Evolutionary conservation across 2,329 filamentous ascomycete species (phyloP).

Genomic region (Thielaviopsis ethacetica): DNA sequence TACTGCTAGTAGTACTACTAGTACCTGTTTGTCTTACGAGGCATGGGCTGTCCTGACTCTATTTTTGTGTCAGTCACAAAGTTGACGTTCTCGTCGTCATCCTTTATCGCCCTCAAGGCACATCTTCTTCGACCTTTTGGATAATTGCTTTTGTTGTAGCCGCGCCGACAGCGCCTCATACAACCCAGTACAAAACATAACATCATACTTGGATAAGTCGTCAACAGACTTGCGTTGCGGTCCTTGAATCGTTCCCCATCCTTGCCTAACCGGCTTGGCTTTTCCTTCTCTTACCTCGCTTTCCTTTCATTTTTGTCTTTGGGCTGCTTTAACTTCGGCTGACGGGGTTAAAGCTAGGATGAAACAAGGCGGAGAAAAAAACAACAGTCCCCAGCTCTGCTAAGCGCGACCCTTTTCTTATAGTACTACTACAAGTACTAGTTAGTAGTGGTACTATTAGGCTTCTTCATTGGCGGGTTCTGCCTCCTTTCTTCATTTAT

Average conservation of each 20-base stretch:
- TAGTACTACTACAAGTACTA: no score
- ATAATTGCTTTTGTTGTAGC: neutral
- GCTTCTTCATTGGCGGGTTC: no score
- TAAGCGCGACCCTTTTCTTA: neutral
- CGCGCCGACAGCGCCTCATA: conserved; percentile 8
- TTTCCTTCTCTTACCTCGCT: neutral
- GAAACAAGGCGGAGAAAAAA: neutral
- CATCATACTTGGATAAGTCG: no score
- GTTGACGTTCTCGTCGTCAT: no score
- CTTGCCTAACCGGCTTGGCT: neutral
- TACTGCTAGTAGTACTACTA: no score
- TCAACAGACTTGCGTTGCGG: no score
- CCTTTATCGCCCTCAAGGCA: no score
- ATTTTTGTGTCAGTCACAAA: no score
- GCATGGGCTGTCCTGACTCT: no score
- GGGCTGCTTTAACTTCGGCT: neutral
- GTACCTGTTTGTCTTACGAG: no score
- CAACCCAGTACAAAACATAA: neutral
- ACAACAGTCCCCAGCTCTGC: neutral
- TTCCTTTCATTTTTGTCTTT: neutral
- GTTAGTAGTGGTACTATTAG: neutral
- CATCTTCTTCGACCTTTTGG: neutral
- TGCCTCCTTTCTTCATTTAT: neutral
- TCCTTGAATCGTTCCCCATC: no score
- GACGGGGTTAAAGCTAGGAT: neutral